These are phyloP conservation scores for Anisodus acutangulus DNA, from an alignment of 257 asterid genomes.

Conservation along the genomic window DNA sequence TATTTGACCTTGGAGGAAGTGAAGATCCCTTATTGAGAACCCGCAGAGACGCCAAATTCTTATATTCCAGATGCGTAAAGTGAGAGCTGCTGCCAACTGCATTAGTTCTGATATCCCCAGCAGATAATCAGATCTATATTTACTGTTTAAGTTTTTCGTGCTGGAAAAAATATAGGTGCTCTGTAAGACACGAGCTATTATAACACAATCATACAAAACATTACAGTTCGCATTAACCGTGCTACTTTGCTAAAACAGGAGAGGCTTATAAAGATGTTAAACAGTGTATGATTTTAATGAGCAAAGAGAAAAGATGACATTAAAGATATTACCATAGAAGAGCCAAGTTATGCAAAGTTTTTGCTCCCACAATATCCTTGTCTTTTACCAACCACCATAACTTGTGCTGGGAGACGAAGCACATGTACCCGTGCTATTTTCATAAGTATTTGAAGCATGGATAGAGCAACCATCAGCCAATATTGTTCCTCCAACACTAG, in stretches of 20 bases:
- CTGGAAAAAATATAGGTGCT: not conserved
- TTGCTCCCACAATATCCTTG: conserved; percentile 32
- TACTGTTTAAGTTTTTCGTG: not conserved
- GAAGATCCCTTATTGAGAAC: too few species aligned
- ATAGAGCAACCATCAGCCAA: too few species aligned
- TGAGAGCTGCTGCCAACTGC: not conserved
- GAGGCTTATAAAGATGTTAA: too few species aligned
- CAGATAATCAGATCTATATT: not conserved
- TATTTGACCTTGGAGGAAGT: too few species aligned
- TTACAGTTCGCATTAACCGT: not conserved
- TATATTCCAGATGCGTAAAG: too few species aligned
- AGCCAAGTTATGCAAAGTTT: not conserved
- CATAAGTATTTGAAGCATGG: too few species aligned
- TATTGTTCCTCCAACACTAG: too few species aligned
- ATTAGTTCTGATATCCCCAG: not conserved
- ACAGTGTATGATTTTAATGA: not conserved
- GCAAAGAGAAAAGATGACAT: not conserved
- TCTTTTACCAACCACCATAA: conserved; percentile 44
- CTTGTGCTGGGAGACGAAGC: conserved; percentile 55
- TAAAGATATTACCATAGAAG: conserved; percentile 9
- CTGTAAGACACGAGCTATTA: not conserved
- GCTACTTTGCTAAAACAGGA: not conserved
- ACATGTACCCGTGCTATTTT: conserved; percentile 9
- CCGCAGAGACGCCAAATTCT: too few species aligned
- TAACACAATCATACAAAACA: conserved; percentile 13